Base-by-base conservation (phyloP, 345 rosid species). In the Salix viminalis region DNA sequence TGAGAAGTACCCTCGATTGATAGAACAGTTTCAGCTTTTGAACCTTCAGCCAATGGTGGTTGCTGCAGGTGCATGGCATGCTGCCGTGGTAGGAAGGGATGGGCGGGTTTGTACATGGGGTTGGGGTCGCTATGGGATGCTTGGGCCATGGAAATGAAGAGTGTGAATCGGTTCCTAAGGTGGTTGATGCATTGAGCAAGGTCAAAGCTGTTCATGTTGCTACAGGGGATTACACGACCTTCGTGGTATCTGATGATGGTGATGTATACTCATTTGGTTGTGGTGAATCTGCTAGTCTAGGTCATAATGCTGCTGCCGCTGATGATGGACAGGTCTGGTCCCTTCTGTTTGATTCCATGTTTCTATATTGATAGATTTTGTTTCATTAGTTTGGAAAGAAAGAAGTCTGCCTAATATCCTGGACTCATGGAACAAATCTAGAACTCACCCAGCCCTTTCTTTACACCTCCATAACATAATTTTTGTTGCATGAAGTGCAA, bases 41-140 rank as follows among this genome's bases (percentile, higher is more conserved):
- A 93, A 89, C 77, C 88, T 96, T 78, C 93, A 96, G 72, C 99
- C 99, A 6, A 73, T 84, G 79, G 97, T 93, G 77, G 90, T 96
- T 72, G 89, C 99, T 34, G 98, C 99, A 14, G 99, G 98, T 74
- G 91, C 94, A 71, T 96, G 99, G 99, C 98, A 96, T 83, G 97
- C 99, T 37, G 99, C 99, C 65, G 98, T 89, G 60, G 89, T 96
- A 12, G 99, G 99, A 67, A 86, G 79, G 70, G 98, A 93, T 82
- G 99, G 99, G 30, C 74, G 93, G 76, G 96, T 96, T 67, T 96
- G 95, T 86, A 96, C 98, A 2, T 96, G 97, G 99, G 99, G 98
- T 73, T 96, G 98, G 98, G 98, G 98, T 0, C 96, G 93, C 58
- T 87, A 88, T 78, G 99, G 99, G n/a, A 19, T 96, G 99, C 83